phyloP scores from a whole-genome alignment of 2,329 filamentous ascomycete species.

The Pochonia chlamydosporia region DNA sequence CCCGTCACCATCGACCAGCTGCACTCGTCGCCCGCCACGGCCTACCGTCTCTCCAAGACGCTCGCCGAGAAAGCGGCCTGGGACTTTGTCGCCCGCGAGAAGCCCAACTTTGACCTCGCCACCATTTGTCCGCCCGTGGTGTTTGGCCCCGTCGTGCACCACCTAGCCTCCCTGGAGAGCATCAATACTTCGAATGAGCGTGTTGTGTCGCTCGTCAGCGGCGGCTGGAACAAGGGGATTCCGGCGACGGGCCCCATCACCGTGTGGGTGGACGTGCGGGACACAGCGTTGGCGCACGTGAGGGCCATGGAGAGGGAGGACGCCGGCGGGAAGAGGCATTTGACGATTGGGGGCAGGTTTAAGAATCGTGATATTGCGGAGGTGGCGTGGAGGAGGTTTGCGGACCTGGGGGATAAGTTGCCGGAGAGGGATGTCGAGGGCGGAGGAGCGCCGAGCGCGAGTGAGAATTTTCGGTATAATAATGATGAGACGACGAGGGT shows the following conservation, averaged over 20 bases:
- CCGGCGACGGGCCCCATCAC: constrained; percentile 33
- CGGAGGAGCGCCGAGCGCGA: constrained; percentile 29
- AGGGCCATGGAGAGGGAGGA: constrained; percentile 42
- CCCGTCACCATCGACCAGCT: constrained; percentile 42
- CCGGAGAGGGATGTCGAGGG: constrained; percentile 38
- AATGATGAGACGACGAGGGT: not conserved
- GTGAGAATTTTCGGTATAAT: not conserved
- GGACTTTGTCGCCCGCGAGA: constrained; percentile 40
- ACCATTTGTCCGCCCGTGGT: constrained; percentile 52
- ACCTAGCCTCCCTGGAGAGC: constrained; percentile 36
- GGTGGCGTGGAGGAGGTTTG: constrained; percentile 41
- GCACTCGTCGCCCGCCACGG: constrained; percentile 29
- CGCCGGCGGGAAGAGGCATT: constrained; percentile 45
- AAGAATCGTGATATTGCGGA: constrained; percentile 39
- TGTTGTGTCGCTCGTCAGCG: constrained; percentile 43
- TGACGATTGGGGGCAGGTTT: constrained; percentile 42
- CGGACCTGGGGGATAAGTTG: constrained; percentile 41
- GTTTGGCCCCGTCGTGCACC: constrained; percentile 45
- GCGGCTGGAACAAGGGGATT: constrained; percentile 41
- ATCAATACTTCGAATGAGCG: constrained; percentile 51
- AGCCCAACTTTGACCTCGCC: constrained; percentile 43
- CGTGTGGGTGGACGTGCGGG: constrained; percentile 51
- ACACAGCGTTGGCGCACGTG: constrained; percentile 48
- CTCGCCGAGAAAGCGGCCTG: constrained; percentile 48
- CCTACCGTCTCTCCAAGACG: constrained; percentile 51